Conservation (phyloP, 495 filamentous ascomycete species). For the Neurospora terricola region DNA sequence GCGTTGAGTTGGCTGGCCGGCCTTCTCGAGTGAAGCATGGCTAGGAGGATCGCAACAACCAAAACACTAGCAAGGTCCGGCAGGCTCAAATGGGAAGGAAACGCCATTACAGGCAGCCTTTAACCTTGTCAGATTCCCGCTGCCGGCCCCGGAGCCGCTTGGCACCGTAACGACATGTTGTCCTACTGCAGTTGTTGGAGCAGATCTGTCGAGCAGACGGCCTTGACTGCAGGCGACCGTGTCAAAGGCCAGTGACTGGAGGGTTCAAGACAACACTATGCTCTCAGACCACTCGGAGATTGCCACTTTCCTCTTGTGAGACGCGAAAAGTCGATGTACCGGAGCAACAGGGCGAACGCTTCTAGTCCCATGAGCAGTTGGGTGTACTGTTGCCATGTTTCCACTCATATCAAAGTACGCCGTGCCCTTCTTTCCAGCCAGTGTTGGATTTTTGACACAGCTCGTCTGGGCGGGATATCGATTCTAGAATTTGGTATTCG, state of each 20-base stretch:
- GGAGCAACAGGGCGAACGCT: neutral
- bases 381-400: neutral
- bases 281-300: neutral
- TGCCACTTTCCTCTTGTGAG: neutral
- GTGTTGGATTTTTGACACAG: neutral
- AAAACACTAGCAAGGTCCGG: neutral
- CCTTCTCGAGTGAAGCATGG: neutral
- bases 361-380: neutral
- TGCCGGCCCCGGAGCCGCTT: neutral
- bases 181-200: neutral
- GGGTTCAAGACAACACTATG: neutral
- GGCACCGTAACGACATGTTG: neutral
- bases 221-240: neutral
- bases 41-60: neutral
- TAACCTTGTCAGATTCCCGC: neutral
- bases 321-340: neutral
- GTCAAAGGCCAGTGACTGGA: neutral
- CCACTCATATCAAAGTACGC: neutral
- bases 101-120: neutral
- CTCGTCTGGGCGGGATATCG: neutral
- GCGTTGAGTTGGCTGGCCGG: neutral
- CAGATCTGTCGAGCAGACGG: neutral
- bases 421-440: neutral
- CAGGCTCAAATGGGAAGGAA: neutral
- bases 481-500: neutral